phyloP scores from a whole-genome alignment of 768 basidiomycete species.

The Cystofilobasidium capitatum region DNA sequence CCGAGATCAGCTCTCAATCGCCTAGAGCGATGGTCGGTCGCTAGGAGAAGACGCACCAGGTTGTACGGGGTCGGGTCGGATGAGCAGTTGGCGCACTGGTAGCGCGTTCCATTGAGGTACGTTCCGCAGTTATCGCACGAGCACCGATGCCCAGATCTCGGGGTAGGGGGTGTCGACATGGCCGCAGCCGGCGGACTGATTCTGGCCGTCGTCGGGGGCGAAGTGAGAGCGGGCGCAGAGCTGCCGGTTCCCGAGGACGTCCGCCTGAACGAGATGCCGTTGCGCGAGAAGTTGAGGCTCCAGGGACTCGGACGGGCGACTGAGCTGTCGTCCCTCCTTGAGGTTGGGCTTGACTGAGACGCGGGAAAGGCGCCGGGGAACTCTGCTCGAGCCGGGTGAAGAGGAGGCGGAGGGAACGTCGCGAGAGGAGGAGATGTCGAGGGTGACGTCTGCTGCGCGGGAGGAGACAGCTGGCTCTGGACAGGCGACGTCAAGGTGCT shows the following conservation, averaged over 20 bases:
- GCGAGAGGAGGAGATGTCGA: background rate
- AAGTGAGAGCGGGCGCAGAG: background rate
- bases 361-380: no score
- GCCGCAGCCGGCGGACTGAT: background rate
- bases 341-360: no score
- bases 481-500: background rate
- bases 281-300: conserved; percentile 13
- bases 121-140: conserved; percentile 41
- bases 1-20: conserved; percentile 13
- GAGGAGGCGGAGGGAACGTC: background rate
- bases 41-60: conserved; percentile 49
- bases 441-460: background rate
- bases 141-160: conserved; percentile 45
- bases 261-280: conserved; percentile 14
- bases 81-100: conserved; percentile 83
- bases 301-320: no score
- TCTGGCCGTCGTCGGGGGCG: background rate
- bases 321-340: no score
- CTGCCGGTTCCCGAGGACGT: background rate
- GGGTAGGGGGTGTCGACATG: conserved; percentile 27
- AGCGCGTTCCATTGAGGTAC: conserved; percentile 51
- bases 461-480: background rate
- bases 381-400: background rate
- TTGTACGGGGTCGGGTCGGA: conserved; percentile 62
- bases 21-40: background rate